phyloP scores from a whole-genome alignment of 2,329 filamentous ascomycete genomes.

The Colletotrichum sp. region DNA sequence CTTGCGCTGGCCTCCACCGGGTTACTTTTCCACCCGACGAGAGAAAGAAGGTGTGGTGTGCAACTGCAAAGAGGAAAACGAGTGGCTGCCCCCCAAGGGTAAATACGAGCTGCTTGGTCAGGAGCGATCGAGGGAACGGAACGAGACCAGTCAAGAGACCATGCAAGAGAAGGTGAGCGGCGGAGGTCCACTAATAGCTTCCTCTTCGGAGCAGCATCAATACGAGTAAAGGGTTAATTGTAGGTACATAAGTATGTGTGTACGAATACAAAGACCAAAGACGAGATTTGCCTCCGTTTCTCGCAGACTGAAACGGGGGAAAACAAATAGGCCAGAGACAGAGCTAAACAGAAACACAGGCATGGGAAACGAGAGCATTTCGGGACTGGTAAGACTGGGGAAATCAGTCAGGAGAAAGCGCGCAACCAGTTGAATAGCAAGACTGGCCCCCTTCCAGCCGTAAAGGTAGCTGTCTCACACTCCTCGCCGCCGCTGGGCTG shows the following conservation, averaged over 20 bases:
- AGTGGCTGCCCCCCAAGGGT: neutral
- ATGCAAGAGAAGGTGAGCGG: neutral
- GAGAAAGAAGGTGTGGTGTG: neutral
- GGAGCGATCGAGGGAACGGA: neutral
- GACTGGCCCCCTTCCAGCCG: neutral
- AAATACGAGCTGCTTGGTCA: slow-evolving; percentile 13
- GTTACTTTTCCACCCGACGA: neutral
- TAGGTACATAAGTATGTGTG: neutral
- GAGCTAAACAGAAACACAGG: neutral
- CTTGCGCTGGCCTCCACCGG: slow-evolving; percentile 7
- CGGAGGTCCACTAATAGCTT: slow-evolving; percentile 12
- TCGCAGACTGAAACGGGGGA: neutral
- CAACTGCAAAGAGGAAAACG: neutral
- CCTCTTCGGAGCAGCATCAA: neutral
- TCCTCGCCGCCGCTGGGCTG: neutral
- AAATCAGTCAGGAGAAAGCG: neutral
- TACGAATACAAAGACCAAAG: neutral
- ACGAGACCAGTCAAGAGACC: neutral
- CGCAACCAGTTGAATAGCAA: slow-evolving; percentile 8
- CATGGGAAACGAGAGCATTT: neutral
- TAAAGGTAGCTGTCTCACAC: slow-evolving; percentile 8
- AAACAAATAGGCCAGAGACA: slow-evolving; percentile 3
- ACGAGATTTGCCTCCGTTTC: slow-evolving; percentile 4
- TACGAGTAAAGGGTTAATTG: neutral
- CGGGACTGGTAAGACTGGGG: slow-evolving; percentile 16